Conservation (phyloP, 23 red algal genomes). For the Gracilaria gracilis region DNA sequence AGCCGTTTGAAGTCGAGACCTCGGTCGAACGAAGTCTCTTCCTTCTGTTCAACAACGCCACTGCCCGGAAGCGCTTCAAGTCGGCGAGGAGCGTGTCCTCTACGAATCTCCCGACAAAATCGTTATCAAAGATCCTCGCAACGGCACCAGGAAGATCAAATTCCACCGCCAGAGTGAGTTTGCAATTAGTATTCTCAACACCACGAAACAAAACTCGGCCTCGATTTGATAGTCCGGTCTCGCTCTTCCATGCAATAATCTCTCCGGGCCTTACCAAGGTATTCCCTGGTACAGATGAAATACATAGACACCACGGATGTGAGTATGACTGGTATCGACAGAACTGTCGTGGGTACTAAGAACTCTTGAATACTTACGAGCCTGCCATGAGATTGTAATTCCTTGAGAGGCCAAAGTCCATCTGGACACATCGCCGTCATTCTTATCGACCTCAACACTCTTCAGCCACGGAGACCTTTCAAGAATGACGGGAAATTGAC, state of each 20-base stretch:
- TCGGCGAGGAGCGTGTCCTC: conserved; percentile 76
- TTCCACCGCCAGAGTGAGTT: conserved; percentile 69
- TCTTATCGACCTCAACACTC: conserved; percentile 65
- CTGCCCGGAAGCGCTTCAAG: conserved; percentile 73
- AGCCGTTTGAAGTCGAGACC: conserved; percentile 8
- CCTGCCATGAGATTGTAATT: conserved; percentile 67
- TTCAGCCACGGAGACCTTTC: conserved; percentile 63
- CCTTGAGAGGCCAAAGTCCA: conserved; percentile 76
- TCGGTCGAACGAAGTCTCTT: conserved; percentile 30
- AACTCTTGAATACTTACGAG: conserved; percentile 22
- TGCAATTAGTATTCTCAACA: background rate
- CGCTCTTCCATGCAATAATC: conserved; percentile 83
- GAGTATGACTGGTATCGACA: background rate
- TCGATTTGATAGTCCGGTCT: conserved; percentile 75
- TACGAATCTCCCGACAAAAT: conserved; percentile 71
- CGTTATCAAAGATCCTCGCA: conserved; percentile 50
- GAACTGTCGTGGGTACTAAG: too few relatives aligned
- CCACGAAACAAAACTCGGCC: conserved; percentile 62
- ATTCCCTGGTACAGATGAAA: conserved; percentile 35
- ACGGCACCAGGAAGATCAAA: conserved; percentile 74
- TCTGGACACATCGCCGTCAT: conserved; percentile 48
- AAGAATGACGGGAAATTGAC: background rate
- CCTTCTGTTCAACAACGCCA: conserved; percentile 46
- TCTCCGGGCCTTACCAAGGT: conserved; percentile 54
- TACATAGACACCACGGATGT: background rate